A percentile compares a stretch with the other conserved stretches of the same genome.
Conservation (phyloP, 2,329 filamentous ascomycete species). For the Orbilia javanica region DNA sequence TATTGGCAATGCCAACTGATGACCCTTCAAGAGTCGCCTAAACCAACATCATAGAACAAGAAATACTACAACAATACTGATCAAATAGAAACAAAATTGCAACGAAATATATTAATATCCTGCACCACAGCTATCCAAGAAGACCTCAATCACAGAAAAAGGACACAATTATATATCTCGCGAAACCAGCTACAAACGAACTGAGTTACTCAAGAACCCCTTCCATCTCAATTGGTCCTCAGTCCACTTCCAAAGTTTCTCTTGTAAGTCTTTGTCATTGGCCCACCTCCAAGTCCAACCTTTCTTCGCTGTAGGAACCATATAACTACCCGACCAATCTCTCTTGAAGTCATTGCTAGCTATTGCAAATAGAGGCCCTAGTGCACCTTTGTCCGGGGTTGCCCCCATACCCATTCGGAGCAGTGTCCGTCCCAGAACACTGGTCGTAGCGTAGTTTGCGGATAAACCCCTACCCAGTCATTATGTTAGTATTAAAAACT, state of each 20-base stretch:
- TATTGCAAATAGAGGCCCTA: slow-evolving; percentile 17
- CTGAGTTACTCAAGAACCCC: slow-evolving; percentile 28
- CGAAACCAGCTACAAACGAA: not conserved
- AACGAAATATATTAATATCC: too few species aligned
- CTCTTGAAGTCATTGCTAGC: slow-evolving; percentile 48
- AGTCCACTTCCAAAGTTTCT: slow-evolving; percentile 47
- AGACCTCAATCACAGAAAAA: not conserved
- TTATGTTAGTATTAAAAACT: not conserved
- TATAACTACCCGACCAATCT: slow-evolving; percentile 45
- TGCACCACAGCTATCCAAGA: not conserved
- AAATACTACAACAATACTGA: not conserved
- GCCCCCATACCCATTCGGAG: slow-evolving; percentile 29
- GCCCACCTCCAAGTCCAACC: slow-evolving; percentile 22
- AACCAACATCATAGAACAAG: too few species aligned
- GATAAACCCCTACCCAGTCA: slow-evolving; percentile 19
- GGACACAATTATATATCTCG: not conserved
- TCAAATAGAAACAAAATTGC: not conserved
- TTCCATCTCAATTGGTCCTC: slow-evolving; percentile 39
- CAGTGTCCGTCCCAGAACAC: slow-evolving; percentile 24
- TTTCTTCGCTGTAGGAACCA: slow-evolving; percentile 35
- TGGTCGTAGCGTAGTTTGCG: slow-evolving; percentile 21
- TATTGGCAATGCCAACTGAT: too few species aligned
- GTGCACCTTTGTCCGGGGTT: slow-evolving; percentile 43
- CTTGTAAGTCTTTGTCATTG: slow-evolving; percentile 33
- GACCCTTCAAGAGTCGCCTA: too few species aligned